phyloP scores from a whole-genome alignment of 495 filamentous ascomycete genomes.

The Chaetomium tenue region DNA sequence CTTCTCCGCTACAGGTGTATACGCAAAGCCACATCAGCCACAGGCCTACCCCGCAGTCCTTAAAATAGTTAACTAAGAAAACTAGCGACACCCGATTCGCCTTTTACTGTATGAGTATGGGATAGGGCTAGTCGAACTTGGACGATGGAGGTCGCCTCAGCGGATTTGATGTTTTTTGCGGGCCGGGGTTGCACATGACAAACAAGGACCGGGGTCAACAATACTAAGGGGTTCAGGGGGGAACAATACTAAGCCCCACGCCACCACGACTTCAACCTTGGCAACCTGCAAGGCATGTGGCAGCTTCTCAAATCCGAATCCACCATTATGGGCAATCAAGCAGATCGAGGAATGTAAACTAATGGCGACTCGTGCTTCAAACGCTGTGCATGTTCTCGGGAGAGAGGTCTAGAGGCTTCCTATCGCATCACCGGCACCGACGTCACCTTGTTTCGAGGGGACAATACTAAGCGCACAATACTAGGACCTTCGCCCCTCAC shows the following conservation, averaged over 20 bases:
- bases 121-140: not conserved
- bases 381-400: not conserved
- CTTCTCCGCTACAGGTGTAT: too few species aligned
- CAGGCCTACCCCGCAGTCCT: too few species aligned
- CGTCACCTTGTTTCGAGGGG: constrained; percentile 16
- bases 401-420: constrained; percentile 1
- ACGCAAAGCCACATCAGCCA: too few species aligned
- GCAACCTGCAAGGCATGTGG: not conserved
- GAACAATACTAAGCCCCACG: constrained; percentile 30
- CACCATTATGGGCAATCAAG: constrained; percentile 12
- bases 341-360: constrained; percentile 1
- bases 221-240: constrained; percentile 32
- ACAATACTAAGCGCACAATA: constrained; percentile 39
- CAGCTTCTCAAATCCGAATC: not conserved
- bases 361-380: not conserved
- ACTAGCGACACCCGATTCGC: too few species aligned
- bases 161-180: constrained; percentile 3
- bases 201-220: constrained; percentile 26
- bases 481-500: constrained; percentile 16
- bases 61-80: too few species aligned
- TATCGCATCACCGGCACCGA: not conserved
- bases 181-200: not conserved
- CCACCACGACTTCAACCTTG: constrained; percentile 13
- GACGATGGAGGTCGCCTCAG: not conserved
- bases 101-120: not conserved